These are phyloP conservation scores for Phytophthora melonis DNA, from an alignment of 352 stramenopile species.

Conservation along the genomic window DNA sequence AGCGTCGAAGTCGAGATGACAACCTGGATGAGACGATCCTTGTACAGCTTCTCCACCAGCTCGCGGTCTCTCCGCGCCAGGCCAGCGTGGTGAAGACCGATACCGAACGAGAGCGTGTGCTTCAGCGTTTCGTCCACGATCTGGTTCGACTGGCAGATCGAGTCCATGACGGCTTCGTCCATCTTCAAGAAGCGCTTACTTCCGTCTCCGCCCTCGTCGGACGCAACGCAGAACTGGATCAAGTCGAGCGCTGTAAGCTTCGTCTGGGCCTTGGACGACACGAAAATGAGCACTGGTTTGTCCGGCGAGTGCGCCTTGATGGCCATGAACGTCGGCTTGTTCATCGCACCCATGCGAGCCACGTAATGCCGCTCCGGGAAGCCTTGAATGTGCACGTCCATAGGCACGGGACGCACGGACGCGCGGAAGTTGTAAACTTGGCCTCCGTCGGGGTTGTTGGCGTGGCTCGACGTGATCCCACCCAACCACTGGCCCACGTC, in stretches of 20 bases:
- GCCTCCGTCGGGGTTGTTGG: slow-evolving; percentile 43
- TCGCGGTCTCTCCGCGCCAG: slow-evolving; percentile 90
- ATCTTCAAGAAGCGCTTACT: slow-evolving; percentile 95
- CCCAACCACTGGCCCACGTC: slow-evolving; percentile 98
- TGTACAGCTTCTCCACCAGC: slow-evolving; percentile 97
- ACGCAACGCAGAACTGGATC: slow-evolving; percentile 92
- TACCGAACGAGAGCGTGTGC: slow-evolving; percentile 98
- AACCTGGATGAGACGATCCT: slow-evolving; percentile 96
- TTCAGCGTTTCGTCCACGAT: slow-evolving; percentile 93
- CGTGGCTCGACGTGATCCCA: slow-evolving; percentile 75
- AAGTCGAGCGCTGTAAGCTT: slow-evolving; percentile 98
- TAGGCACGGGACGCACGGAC: slow-evolving; percentile 96
- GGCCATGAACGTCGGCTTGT: slow-evolving; percentile 98
- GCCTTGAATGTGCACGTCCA: slow-evolving; percentile 97
- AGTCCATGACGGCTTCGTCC: slow-evolving; percentile 90
- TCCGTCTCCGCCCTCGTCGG: slow-evolving; percentile 83
- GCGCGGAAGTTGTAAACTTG: slow-evolving; percentile 96
- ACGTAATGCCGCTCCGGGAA: slow-evolving; percentile 98
- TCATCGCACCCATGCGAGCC: slow-evolving; percentile 99
- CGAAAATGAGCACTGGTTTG: slow-evolving; percentile 98
- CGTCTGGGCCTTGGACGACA: slow-evolving; percentile 98
- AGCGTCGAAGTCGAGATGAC: slow-evolving; percentile 94
- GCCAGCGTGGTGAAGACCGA: slow-evolving; percentile 98
- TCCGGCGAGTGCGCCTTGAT: slow-evolving; percentile 96
- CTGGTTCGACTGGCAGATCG: slow-evolving; percentile 80